These are phyloP conservation scores for Trichoderma guizhouense DNA, from an alignment of 2,329 filamentous ascomycete genomes.

Conservation along the genomic window DNA sequence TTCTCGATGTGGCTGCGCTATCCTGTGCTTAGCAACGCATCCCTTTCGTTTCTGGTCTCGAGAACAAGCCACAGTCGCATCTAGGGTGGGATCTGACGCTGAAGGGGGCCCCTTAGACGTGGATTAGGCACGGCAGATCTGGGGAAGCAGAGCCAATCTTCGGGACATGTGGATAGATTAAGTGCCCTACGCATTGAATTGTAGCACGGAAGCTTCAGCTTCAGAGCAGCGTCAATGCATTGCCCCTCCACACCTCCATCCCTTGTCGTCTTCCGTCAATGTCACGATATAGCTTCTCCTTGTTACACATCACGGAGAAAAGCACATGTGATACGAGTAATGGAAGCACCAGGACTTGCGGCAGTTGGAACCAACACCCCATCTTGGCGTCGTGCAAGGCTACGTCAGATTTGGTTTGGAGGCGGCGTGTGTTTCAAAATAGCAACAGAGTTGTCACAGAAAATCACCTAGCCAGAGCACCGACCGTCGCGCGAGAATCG, in stretches of 20 bases:
- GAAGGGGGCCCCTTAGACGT: background rate
- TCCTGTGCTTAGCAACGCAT: background rate
- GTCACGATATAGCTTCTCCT: background rate
- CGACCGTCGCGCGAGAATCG: background rate
- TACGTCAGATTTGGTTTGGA: slow-evolving; percentile 3
- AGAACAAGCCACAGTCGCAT: background rate
- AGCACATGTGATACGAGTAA: background rate
- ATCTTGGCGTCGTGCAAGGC: background rate
- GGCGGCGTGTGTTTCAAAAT: slow-evolving; percentile 7
- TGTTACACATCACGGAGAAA: background rate
- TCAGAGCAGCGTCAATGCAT: background rate
- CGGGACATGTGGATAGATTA: background rate
- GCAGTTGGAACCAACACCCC: background rate
- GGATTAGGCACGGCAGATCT: background rate
- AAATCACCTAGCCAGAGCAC: background rate
- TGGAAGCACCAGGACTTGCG: background rate
- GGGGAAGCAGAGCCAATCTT: background rate
- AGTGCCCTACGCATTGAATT: background rate
- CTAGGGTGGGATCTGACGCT: background rate
- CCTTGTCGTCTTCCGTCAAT: background rate
- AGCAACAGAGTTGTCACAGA: slow-evolving; percentile 12
- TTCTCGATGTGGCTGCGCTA: background rate
- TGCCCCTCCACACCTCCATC: background rate
- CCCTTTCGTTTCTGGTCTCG: background rate
- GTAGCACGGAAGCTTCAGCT: background rate